Percentiles rank a stretch among this genome's conserved stretches.
Evolutionary conservation across 305 asterid species (phyloP).

Genomic region (Fraxinus albicans): DNA sequence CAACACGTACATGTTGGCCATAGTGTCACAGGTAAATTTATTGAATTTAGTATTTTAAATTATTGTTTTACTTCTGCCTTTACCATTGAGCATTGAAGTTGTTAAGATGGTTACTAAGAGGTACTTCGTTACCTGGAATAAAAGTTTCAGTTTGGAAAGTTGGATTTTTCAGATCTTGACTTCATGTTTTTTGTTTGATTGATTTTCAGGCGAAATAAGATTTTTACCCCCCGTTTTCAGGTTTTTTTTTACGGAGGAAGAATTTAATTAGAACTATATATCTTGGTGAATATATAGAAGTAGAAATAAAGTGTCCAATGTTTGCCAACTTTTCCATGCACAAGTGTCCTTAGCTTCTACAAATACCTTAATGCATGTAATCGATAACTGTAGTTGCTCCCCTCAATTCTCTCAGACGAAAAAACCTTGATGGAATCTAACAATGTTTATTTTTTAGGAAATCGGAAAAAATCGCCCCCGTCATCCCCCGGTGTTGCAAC

Average conservation of each 20-base stretch:
- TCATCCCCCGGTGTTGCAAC: constrained; percentile 34
- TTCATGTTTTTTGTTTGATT: not conserved
- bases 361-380: too few relatives aligned
- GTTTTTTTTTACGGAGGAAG: too few relatives aligned
- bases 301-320: too few relatives aligned
- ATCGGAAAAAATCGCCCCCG: not conserved
- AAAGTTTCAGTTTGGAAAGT: not conserved
- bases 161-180: not conserved
- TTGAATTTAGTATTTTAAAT: not conserved
- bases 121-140: not conserved
- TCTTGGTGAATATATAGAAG: too few relatives aligned
- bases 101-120: not conserved
- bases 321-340: too few relatives aligned
- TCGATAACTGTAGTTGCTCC: too few relatives aligned
- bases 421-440: too few relatives aligned
- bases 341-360: too few relatives aligned
- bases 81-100: not conserved
- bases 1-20: constrained; percentile 60
- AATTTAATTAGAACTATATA: too few relatives aligned
- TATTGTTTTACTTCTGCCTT: not conserved
- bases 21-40: constrained; percentile 61
- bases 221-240: too few relatives aligned
- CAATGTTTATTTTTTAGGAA: too few relatives aligned
- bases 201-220: not conserved
- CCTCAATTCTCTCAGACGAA: too few relatives aligned